Evolutionary conservation across 768 basidiomycete genomes (phyloP).

Genomic region (Lactarius akahatsu): DNA sequence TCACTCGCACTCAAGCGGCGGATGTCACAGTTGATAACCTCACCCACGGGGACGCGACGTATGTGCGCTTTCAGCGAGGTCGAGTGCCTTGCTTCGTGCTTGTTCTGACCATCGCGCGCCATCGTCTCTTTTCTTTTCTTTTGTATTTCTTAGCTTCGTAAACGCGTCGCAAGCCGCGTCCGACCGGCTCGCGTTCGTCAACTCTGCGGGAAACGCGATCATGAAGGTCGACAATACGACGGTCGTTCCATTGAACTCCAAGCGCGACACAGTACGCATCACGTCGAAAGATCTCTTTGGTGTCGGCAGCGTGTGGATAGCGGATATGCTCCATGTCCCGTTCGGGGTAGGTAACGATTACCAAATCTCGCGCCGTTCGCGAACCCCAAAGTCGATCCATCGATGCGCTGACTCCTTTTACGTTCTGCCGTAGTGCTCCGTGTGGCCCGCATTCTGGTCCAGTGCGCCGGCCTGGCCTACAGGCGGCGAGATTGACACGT

Average conservation of each 20-base stretch:
- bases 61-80: conserved; percentile 22
- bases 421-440: conserved; percentile 51
- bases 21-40: conserved; percentile 58
- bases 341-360: conserved; percentile 47
- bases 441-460: conserved; percentile 66
- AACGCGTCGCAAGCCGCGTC: conserved; percentile 44
- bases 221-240: conserved; percentile 75
- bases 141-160: conserved; percentile 43
- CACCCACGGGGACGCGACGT: conserved; percentile 69
- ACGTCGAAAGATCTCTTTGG: conserved; percentile 52
- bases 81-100: background rate
- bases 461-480: conserved; percentile 59
- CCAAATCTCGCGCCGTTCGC: no score
- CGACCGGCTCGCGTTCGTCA: conserved; percentile 58
- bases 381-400: conserved; percentile 18
- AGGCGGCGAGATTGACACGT: conserved; percentile 66
- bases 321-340: conserved; percentile 64
- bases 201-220: conserved; percentile 68
- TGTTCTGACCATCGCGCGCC: background rate
- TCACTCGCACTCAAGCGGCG: background rate
- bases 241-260: conserved; percentile 48
- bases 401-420: background rate
- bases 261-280: conserved; percentile 68
- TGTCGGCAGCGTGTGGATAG: conserved; percentile 62
- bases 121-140: background rate